Base-by-base conservation (phyloP, 2,329 filamentous ascomycete species). In the Curvularia verruculosa region DNA sequence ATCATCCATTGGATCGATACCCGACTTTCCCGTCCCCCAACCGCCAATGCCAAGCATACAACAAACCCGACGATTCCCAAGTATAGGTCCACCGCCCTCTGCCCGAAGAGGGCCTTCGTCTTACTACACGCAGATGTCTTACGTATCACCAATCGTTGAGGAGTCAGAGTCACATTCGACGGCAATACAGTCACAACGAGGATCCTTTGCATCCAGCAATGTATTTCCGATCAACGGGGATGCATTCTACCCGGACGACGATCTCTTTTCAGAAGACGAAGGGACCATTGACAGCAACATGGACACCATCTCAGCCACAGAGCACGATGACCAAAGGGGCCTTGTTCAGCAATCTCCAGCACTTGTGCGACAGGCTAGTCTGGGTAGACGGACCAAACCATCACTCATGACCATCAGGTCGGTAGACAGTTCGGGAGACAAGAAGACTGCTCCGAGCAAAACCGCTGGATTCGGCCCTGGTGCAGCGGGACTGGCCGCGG, bases 111-210 rank as follows among this genome's bases (percentile, higher is more conserved):
- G 80, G 5, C 81, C 80, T 8, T 76, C 78, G 5, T 80, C 78
- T 0, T 82, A 82, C 63, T 83, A 83, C 57, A 79, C 79, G 1
- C 79, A 81, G 57, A 70, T 77, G 51, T 79, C 77, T 0, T 79
- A 78, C 24, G 81, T 83, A 24, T 78, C 80, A 29, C 80, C 81
- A 2, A 83, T 83, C 48, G 76, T 71, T 3, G 81, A 83, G 67
- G 81, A 83, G 60, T 74, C 77, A 5, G 80, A 82, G 52, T 75
- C 74, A 31, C 71, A 81, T 49, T 77, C 78, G 3, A 75, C 80
- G 49, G 77, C 72, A n/a, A 70, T 76, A 29, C 70, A 70, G 40
- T 78, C 77, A 12, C 73, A 73, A 31, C 74, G 74, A 50, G 76
- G 74, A 12, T 82, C 80, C 1, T 81, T 77, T 54, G 79, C 80